Base-by-base conservation (phyloP, 2,329 filamentous ascomycete genomes). In the Fusarium vanettenii region DNA sequence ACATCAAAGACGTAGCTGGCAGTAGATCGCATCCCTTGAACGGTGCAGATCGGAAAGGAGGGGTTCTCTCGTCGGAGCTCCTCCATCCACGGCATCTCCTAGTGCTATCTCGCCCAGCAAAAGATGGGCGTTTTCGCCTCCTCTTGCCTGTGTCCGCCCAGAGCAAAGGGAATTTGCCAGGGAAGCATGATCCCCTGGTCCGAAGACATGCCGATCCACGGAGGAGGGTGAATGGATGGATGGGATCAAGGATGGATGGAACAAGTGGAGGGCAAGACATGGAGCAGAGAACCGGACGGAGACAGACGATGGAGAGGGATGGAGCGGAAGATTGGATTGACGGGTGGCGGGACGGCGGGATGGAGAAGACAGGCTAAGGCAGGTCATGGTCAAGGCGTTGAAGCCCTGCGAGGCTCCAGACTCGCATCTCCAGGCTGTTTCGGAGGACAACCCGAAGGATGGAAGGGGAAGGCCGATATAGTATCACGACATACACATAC, bases 31-130 rank as follows among this genome's bases (percentile, higher is more conserved):
- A 71, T 72, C 68, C 72, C 57, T 69, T 45, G 41, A 50, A 59
- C 33, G 50, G 39, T 39, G 74, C 62, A 76, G 76, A 78, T 78
- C 74, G 67, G 60, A 63, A 56, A 72, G 33, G 66, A 67, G 70
- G 65, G 67, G 72, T 63, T 57, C 57, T 63, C 63, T 50, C 62
- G 41, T 61, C 60, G 48, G 27, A 48, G 43, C 37, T 69, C 59
- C 45, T 61, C 60, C 60, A 62, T 67, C 64, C 64, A 48, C 45
- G 25, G 45, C 57, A 64, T 64, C 29, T 69, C 39, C 56, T 66
- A 56, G 52, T 31, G 45, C 52, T 31, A 57, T 57, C 52, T 33
- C 50, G 29, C 50, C 13, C 50, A 31, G 50, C 18, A 43, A 66
- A 55, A 64, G 52, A 75, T 72, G 72, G 63, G 71, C 71, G 57